Percentiles rank a stretch among this genome's conserved stretches.
Conservation (phyloP, 2,329 filamentous ascomycete genomes). For the Byssothecium circinans region DNA sequence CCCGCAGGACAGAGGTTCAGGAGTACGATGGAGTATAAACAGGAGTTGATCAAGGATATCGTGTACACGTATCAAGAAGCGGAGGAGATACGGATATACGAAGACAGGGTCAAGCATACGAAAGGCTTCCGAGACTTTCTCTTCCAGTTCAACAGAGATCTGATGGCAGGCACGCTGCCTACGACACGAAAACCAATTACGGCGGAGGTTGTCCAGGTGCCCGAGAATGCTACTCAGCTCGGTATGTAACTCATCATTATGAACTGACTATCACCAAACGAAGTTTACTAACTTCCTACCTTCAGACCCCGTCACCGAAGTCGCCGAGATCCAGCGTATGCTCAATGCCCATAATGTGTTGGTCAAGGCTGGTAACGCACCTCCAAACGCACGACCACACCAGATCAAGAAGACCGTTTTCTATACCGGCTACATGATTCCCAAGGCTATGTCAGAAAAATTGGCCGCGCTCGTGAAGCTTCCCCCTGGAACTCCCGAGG, state of each 20-base stretch:
- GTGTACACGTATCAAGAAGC: constrained; percentile 84
- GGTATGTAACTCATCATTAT: not conserved
- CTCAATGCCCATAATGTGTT: constrained; percentile 82
- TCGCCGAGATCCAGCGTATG: constrained; percentile 83
- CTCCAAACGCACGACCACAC: constrained; percentile 54
- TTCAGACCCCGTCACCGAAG: constrained; percentile 71
- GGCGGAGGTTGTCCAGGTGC: constrained; percentile 84
- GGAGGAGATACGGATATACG: constrained; percentile 74
- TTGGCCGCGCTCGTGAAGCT: constrained; percentile 71
- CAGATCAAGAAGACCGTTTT: constrained; percentile 84
- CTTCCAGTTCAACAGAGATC: constrained; percentile 68
- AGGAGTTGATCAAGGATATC: constrained; percentile 75
- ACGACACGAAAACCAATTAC: constrained; percentile 65
- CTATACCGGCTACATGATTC: constrained; percentile 90
- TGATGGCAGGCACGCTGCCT: constrained; percentile 47
- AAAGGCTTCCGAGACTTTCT: constrained; percentile 87
- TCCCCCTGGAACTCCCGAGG: constrained; percentile 62
- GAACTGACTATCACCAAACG: not conserved
- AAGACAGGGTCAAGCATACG: constrained; percentile 64
- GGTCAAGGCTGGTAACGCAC: constrained; percentile 51
- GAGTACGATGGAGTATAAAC: constrained; percentile 91
- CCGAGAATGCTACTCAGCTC: constrained; percentile 71
- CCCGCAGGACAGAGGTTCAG: constrained; percentile 77
- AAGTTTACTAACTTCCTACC: not conserved
- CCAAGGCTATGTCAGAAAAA: constrained; percentile 68